phyloP scores from a whole-genome alignment of 139 green algal genomes.

The Chlorella ohadii region DNA sequence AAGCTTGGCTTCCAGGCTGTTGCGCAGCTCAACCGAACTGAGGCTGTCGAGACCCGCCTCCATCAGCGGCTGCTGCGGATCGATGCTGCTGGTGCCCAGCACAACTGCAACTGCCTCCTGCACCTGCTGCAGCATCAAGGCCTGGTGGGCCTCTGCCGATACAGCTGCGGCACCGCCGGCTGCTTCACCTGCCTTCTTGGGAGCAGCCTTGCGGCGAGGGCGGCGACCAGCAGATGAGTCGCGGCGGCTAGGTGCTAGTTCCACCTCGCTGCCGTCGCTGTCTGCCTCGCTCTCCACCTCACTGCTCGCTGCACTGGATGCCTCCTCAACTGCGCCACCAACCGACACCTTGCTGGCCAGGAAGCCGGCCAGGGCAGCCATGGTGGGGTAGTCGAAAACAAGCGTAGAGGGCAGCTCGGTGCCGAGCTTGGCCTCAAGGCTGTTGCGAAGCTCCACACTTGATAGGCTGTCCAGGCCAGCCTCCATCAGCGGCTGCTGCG shows the following conservation, averaged over 20 bases:
- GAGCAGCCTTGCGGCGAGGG: background rate
- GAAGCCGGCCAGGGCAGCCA: constrained; percentile 54
- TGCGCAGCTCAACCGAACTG: constrained; percentile 46
- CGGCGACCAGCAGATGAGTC: background rate
- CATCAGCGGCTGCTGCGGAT: constrained; percentile 78
- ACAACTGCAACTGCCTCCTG: constrained; percentile 38
- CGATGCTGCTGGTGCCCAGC: constrained; percentile 37
- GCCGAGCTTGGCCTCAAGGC: constrained; percentile 59
- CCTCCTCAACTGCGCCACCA: background rate
- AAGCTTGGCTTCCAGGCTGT: constrained; percentile 39
- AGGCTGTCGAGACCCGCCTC: constrained; percentile 82
- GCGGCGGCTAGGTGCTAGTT: background rate
- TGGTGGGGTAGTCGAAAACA: constrained; percentile 85
- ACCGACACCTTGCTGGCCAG: constrained; percentile 38
- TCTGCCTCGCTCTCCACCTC: background rate
- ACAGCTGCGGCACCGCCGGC: background rate
- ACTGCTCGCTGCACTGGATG: background rate
- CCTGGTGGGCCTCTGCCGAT: background rate
- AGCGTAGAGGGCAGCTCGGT: constrained; percentile 81
- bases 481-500: constrained; percentile 46
- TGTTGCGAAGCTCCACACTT: constrained; percentile 83
- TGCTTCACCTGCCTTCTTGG: background rate
- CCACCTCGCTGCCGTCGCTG: background rate
- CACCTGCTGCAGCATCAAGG: constrained; percentile 34
- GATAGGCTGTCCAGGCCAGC: constrained; percentile 80